These are phyloP conservation scores for Candida ulmi DNA, from an alignment of 805 yeast genomes.

Conservation along the genomic window DNA sequence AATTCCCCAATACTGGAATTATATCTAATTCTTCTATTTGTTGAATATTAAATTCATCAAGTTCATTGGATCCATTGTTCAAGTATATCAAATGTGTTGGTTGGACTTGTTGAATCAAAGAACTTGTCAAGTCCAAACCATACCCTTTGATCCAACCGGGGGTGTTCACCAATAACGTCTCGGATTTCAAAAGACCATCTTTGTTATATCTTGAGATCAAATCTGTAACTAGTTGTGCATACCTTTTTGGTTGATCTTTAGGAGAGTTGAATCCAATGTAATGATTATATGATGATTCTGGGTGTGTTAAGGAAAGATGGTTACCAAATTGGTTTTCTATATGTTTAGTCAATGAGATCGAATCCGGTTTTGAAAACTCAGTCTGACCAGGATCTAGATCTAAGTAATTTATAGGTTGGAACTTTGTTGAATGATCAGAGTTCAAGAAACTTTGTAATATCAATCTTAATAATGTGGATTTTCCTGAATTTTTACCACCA, in stretches of 20 bases:
- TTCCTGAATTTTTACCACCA: slow-evolving; percentile 72
- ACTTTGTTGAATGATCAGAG: slow-evolving; percentile 1
- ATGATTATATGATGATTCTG: slow-evolving; percentile 11
- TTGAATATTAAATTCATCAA: slow-evolving; percentile 24
- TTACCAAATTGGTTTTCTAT: slow-evolving; percentile 31
- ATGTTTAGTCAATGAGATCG: slow-evolving; percentile 49
- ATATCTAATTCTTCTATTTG: slow-evolving; percentile 21
- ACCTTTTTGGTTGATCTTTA: slow-evolving; percentile 55
- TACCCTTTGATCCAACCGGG: slow-evolving; percentile 93
- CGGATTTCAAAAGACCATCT: slow-evolving; percentile 20
- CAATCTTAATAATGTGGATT: slow-evolving; percentile 61
- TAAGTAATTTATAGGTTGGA: slow-evolving; percentile 38
- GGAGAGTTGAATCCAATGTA: slow-evolving; percentile 69
- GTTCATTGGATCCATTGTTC: slow-evolving; percentile 29
- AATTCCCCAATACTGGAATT: slow-evolving; percentile 32
- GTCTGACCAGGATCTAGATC: slow-evolving; percentile 92
- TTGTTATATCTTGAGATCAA: slow-evolving; percentile 32
- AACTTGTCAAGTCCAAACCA: slow-evolving; percentile 61
- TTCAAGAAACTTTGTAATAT: slow-evolving; percentile 43
- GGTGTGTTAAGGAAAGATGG: slow-evolving; percentile 18
- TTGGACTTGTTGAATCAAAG: slow-evolving; percentile 31
- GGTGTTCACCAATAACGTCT: slow-evolving; percentile 57
- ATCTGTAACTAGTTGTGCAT: slow-evolving; percentile 36
- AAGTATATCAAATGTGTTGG: slow-evolving; percentile 58
- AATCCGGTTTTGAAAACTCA: slow-evolving; percentile 68